phyloP scores from a whole-genome alignment of 352 stramenopile genomes.

The Plasmopara viticola region DNA sequence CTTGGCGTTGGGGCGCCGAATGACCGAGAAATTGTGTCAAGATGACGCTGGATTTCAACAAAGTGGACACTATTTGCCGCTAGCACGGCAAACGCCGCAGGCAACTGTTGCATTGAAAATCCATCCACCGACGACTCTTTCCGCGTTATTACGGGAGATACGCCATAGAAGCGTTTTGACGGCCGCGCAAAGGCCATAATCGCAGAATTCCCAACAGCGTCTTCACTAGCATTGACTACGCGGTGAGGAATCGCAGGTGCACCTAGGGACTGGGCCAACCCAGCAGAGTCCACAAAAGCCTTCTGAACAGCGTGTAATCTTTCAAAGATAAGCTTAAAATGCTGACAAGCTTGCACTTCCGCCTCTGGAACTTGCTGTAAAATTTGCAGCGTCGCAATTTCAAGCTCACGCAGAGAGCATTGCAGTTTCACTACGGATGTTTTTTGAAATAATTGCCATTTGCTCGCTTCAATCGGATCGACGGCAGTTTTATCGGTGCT shows the following conservation, averaged over 20 bases:
- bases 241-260: slow-evolving; percentile 54
- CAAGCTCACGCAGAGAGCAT: slow-evolving; percentile 54
- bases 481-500: slow-evolving; percentile 2
- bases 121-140: neutral
- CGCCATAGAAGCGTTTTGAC: slow-evolving; percentile 50
- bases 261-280: slow-evolving; percentile 34
- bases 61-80: slow-evolving; percentile 32
- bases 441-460: slow-evolving; percentile 58
- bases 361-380: slow-evolving; percentile 26
- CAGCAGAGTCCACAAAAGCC: slow-evolving; percentile 20
- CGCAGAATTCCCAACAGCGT: slow-evolving; percentile 33
- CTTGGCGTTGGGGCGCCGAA: slow-evolving; percentile 25
- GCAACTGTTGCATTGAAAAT: slow-evolving; percentile 12
- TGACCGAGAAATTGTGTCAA: slow-evolving; percentile 20
- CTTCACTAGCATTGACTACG: slow-evolving; percentile 37
- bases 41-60: slow-evolving; percentile 22
- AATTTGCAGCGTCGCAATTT: slow-evolving; percentile 55
- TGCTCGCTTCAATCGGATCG: slow-evolving; percentile 25
- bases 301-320: slow-evolving; percentile 26
- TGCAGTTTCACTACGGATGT: slow-evolving; percentile 35
- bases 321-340: slow-evolving; percentile 31
- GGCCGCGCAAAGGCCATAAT: slow-evolving; percentile 53
- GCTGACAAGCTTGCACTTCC: slow-evolving; percentile 13
- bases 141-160: slow-evolving; percentile 43
- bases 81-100: slow-evolving; percentile 25